phyloP scores from a whole-genome alignment of 306 rosid genomes.

The Castanea sativa region DNA sequence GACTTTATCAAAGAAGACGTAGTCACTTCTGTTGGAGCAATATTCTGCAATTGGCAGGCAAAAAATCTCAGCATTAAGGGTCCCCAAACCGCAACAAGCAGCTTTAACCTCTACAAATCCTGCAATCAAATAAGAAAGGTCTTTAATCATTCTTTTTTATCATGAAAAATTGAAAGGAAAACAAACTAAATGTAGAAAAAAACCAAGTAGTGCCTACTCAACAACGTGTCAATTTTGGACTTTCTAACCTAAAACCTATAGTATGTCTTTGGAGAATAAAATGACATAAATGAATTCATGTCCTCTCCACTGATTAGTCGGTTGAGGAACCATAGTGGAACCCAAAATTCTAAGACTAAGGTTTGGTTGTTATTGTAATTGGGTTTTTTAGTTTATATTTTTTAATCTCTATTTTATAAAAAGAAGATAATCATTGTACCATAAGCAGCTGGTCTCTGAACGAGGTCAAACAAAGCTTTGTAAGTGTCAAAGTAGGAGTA shows the following conservation, averaged over 20 bases:
- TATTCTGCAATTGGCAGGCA: slow-evolving; percentile 45
- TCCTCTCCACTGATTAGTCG: too few species aligned
- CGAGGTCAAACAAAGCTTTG: slow-evolving; percentile 33
- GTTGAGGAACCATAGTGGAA: too few species aligned
- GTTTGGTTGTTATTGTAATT: too few species aligned
- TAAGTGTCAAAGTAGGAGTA: slow-evolving; percentile 68
- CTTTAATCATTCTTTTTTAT: neutral
- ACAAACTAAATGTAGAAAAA: neutral
- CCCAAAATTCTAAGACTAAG: too few species aligned
- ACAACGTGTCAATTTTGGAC: too few species aligned
- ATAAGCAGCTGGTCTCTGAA: slow-evolving; percentile 39
- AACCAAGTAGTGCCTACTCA: neutral
- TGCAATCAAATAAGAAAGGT: slow-evolving; percentile 14
- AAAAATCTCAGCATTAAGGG: slow-evolving; percentile 40
- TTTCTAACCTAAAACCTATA: too few species aligned
- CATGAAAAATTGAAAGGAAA: neutral
- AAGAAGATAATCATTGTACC: slow-evolving; percentile 31
- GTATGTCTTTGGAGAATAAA: too few species aligned
- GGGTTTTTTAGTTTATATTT: too few species aligned
- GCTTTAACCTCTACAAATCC: slow-evolving; percentile 56
- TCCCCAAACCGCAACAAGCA: slow-evolving; percentile 77
- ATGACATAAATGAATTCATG: too few species aligned
- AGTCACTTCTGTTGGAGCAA: slow-evolving; percentile 63
- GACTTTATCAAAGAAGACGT: slow-evolving; percentile 66
- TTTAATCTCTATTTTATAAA: too few species aligned